Base-by-base conservation (phyloP, 202 grass and related monocot species). In the Schoenoplectus triqueter region DNA sequence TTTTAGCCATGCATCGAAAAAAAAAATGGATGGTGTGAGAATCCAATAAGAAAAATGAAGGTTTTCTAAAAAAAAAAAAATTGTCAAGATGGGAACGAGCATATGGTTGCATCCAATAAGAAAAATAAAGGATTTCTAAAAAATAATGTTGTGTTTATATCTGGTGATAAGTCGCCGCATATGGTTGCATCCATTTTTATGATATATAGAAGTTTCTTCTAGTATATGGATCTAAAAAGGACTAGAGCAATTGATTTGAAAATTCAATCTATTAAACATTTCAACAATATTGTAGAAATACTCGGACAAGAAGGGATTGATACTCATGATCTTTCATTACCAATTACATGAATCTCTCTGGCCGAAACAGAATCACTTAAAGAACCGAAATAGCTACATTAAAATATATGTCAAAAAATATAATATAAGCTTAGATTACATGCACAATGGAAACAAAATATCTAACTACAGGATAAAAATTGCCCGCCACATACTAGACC, bases 401-500 rank as follows among this genome's bases (percentile, higher is more conserved):
- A 39, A 84, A 47, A 67, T 46, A 76, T 51, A 67, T 82, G 51
- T 5, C 0, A 39, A 54, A 13, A 13, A 13, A 7, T 68, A 14
- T 61, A 69, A 84, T 59, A 91, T 68, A 73, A 55, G 59, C 73
- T 61, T 49, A 82, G 75, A 82, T 71, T 60, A 84, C 47, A 72
- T 73, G 65, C 47, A 88, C 8, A 89, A 65, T 10, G 22, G 44
- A 65, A 80, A 80, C 8, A 15, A 60, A 62, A 86, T 62, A 82
- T 20, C 69, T 82, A 64, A 57, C 71, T 87, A 68, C 74, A 81
- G 70, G 20, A 91, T 8, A 87, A 82, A 84, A 84, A 14, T 84
- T 41, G 50, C 44, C 66, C 79, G 15, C 45, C 5, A 73, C 45
- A 66, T 66, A 85, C 85, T 98, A 94, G 20, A 88, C 82, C 1